These are phyloP conservation scores for Microstegium vimineum DNA, from an alignment of 176 grass and related monocot genomes.

Conservation along the genomic window DNA sequence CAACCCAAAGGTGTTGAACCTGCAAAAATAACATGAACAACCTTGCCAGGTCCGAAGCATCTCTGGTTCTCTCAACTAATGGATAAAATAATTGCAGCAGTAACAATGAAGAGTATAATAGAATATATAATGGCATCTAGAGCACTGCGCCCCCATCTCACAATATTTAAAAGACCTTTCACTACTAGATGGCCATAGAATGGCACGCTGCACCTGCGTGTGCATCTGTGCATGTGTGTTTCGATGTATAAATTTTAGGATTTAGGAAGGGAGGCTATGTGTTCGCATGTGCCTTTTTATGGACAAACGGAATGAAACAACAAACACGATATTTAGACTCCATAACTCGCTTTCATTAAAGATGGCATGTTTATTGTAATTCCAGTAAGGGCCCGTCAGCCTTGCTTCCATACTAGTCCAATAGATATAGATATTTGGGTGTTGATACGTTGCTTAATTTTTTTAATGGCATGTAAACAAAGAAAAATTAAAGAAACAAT, in stretches of 20 bases:
- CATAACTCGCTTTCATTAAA: not conserved
- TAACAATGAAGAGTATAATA: not conserved
- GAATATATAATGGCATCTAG: not conserved
- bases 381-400: not conserved
- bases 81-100: not conserved
- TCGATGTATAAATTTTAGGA: not conserved
- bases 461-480: not conserved
- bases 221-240: not conserved
- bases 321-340: not conserved
- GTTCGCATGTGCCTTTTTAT: not conserved
- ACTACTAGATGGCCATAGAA: no score
- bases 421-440: not conserved
- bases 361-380: not conserved
- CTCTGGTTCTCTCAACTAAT: not conserved
- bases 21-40: not conserved
- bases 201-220: not conserved
- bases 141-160: not conserved
- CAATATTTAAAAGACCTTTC: no score
- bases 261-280: not conserved
- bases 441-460: not conserved
- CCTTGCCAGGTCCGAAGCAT: not conserved
- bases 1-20: slow-evolving; percentile 27
- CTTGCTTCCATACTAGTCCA: not conserved
- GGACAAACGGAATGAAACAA: not conserved
- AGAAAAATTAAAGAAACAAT: not conserved